Percentiles rank a stretch among this genome's conserved stretches.
Evolutionary conservation across 2,329 filamentous ascomycete genomes (phyloP).

Genomic region (Trichoderma polysporum): DNA sequence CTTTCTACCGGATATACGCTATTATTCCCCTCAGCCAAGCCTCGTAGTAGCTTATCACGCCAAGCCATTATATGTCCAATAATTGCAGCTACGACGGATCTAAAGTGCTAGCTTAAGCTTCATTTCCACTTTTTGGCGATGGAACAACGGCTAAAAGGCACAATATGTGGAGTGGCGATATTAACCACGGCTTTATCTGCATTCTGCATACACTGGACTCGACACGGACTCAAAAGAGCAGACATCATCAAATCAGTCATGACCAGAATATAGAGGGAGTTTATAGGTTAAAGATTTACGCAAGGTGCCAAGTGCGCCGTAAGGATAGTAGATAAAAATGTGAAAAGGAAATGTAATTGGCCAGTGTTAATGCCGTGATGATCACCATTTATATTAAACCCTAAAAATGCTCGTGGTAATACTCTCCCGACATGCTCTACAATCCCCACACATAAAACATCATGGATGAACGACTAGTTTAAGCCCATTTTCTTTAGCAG

Average conservation of each 20-base stretch:
- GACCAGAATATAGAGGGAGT: neutral
- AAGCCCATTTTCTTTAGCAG: neutral
- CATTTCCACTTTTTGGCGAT: neutral
- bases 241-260: neutral
- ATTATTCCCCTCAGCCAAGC: neutral
- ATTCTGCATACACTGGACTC: neutral
- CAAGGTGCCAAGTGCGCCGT: no score
- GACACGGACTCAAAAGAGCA: neutral
- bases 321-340: neutral
- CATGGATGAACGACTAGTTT: neutral
- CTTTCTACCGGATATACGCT: no score
- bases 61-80: neutral
- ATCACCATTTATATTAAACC: no score
- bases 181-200: neutral
- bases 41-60: neutral
- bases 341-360: neutral
- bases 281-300: no score
- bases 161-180: neutral
- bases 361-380: neutral
- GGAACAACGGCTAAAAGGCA: neutral
- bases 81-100: no score
- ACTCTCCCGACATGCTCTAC: neutral
- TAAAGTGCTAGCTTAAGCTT: neutral
- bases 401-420: no score
- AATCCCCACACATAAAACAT: neutral